Base-by-base conservation (phyloP, 2,329 filamentous ascomycete genomes). In the Seiridium cupressi region DNA sequence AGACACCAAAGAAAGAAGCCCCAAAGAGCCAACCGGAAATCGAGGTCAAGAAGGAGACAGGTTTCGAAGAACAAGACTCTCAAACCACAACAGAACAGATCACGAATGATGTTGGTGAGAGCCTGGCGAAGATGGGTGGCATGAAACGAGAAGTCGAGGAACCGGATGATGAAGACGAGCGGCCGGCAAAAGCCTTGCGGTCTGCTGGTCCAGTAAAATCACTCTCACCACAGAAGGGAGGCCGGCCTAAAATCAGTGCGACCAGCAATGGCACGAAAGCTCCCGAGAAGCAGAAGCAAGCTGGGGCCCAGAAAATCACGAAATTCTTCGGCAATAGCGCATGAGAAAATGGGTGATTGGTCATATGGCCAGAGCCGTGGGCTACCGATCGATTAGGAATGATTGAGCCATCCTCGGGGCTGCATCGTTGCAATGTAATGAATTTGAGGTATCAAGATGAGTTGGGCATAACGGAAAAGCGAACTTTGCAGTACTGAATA, bases 271-370 rank as follows among this genome's bases (percentile, higher is more conserved):
- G 68, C 11, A 69, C 61, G 3, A 77, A 69, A 57, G 75, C 71
- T 38, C 71, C 72, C 4, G 63, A 49, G 4, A 77, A 76, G 59
- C 5, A 55, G 60, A 73, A 68, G 55, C 63, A 62, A 60, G 63
- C 65, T 4, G 75, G 76, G 2, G 76, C 71, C 18, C 77, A 76
- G 61, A 83, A 82, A 66, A 81, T 81, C 34, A 80, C 78, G 0
- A 79, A 75, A 60, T 81, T 80, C 63, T 81, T 81, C 62, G 73
- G 69, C 31, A 79, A 78, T 57, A 78, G 76, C 18, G 18, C 18
- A 26, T 26, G 18, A 26, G 18, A 26, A 26, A 26, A 26, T 26
- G 18, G 2, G 18, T 26, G 18, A 26, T 26, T 26, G 18, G 18
- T 26, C 18, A 26, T 26, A 26, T 26, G 18, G 18, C 18, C 18